Evolutionary conservation across 176 grass and related monocot genomes (phyloP).

Genomic region (Neostapfia colusana): DNA sequence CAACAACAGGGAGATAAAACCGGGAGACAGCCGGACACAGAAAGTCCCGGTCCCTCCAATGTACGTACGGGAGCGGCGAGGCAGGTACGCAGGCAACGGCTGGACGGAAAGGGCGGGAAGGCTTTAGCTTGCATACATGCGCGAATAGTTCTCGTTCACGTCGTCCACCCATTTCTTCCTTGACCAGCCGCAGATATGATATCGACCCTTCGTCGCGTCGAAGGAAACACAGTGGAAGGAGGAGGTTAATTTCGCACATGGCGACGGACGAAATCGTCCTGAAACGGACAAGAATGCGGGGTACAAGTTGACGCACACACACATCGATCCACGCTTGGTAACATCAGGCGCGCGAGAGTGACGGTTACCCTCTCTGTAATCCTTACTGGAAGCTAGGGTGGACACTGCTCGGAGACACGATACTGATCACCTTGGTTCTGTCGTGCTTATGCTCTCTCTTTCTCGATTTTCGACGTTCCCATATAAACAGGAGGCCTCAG

Average conservation of each 20-base stretch:
- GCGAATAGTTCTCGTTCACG: background rate
- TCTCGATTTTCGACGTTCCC: too few species aligned
- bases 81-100: background rate
- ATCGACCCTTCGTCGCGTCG: background rate
- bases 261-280: background rate
- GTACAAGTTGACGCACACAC: background rate
- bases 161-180: background rate
- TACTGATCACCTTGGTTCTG: too few species aligned
- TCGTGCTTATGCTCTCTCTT: too few species aligned
- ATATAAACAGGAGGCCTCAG: too few species aligned
- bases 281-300: background rate
- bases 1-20: slow-evolving; percentile 6
- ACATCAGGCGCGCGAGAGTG: background rate
- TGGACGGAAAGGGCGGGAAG: background rate
- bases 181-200: background rate
- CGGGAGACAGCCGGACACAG: background rate
- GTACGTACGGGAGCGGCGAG: background rate
- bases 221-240: background rate
- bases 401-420: background rate
- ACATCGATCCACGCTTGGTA: background rate
- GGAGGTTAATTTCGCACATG: background rate
- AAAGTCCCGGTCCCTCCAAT: background rate
- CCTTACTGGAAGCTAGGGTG: background rate
- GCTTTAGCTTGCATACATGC: background rate
- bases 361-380: background rate